Evolutionary conservation across 768 basidiomycete species (phyloP).

Genomic region (Hortiboletus campestris): DNA sequence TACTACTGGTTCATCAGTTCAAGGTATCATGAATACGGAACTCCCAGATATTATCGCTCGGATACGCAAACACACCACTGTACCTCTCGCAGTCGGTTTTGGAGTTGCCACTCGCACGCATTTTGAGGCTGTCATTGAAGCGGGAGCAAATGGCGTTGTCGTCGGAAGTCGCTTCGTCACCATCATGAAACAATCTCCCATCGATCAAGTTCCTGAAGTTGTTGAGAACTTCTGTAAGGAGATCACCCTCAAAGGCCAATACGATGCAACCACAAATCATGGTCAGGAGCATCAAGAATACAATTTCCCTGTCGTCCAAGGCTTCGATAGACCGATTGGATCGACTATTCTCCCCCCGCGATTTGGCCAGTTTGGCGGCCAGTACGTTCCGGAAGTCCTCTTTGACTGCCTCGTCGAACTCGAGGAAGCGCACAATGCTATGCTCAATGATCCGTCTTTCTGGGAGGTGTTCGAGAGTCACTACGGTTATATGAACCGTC

Average conservation of each 20-base stretch:
- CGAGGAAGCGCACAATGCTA: background rate
- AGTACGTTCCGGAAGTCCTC: background rate
- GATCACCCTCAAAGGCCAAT: background rate
- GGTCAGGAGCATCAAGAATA: background rate
- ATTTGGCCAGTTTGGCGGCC: background rate
- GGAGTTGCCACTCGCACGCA: background rate
- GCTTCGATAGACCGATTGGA: background rate
- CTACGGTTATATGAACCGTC: background rate
- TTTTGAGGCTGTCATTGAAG: background rate
- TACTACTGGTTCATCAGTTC: background rate
- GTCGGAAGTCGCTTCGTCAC: background rate
- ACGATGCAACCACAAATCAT: background rate
- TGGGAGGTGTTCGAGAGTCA: background rate
- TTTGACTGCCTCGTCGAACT: background rate
- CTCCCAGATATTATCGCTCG: background rate
- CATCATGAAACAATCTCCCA: background rate
- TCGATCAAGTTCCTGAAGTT: background rate
- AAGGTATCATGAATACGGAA: background rate
- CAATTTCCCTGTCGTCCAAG: background rate
- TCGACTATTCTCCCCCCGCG: background rate
- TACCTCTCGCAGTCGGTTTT: background rate
- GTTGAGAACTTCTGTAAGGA: background rate
- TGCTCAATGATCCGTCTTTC: background rate
- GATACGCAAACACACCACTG: background rate
- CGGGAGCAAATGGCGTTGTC: background rate